Evolutionary conservation across 306 rosid genomes (phyloP), one percentile per base, ranked within the genome.

Genomic region (Castanopsis chinensis): DNA sequence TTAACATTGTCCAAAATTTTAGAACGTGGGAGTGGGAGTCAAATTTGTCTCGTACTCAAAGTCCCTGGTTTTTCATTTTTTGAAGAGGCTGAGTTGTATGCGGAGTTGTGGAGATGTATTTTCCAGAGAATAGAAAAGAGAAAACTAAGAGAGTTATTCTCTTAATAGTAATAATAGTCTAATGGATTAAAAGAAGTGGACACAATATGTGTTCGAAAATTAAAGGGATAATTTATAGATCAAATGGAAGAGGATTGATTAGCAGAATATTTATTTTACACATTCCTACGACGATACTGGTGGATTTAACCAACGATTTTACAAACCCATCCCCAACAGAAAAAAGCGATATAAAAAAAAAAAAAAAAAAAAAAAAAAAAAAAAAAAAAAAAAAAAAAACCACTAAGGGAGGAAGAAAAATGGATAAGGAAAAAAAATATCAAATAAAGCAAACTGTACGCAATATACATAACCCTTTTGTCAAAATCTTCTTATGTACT

Each of bases 401-500:
- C n/a, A 6, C 27, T 13, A 52, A 53, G 54, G 58, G 45, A 20
- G 56, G 68, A 35, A 60, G 17, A 33, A 27, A 37, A 3, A 63
- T 45, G 65, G 60, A 18, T 14, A 37, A 65, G 7, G 18, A 67
- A 80, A 51, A 69, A 54, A 12, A 30, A 33, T 5, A 57, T 74
- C 63, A 61, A 53, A 80, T 17, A 72, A 58, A 35, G 80, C 76
- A 51, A 41, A 81, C 88, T 78, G 75, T 78, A 81, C 85, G 82
- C 25, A 76, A 84, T 76, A 73, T 77, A 77, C 84, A 76, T 72
- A 37, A 7, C 45, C 83, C 84, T 81, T 78, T 81, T 12, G 30
- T 49, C 85, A 82, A 82, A 82, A 85, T 82, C 89, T 85, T 71
- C 72, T 82, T 85, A 81, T 81, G 83, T 81, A 81, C 85, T 64